phyloP scores from a whole-genome alignment of 2,329 filamentous ascomycete species.

The Penicillium sp. region DNA sequence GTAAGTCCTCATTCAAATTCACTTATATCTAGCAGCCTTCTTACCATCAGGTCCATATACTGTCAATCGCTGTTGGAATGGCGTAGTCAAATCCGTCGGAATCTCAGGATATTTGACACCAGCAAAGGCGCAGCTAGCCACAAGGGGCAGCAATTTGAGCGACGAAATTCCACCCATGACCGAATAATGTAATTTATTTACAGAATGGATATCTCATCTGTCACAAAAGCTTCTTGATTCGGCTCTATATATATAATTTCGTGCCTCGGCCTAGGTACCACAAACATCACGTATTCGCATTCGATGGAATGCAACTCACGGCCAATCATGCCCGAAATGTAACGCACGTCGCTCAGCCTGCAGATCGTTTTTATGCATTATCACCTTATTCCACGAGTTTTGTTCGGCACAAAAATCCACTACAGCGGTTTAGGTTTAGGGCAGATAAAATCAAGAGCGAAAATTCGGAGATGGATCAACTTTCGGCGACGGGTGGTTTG shows the following conservation, averaged over 20 bases:
- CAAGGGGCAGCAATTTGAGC: constrained; percentile 18
- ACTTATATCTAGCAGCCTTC: constrained; percentile 11
- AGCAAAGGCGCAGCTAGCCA: constrained; percentile 21
- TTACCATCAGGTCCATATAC: constrained; percentile 51
- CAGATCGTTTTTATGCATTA: background rate
- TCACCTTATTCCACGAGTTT: background rate
- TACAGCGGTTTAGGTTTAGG: background rate
- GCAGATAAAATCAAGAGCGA: background rate
- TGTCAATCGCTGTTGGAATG: constrained; percentile 54
- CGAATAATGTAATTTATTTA: background rate
- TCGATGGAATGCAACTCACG: background rate
- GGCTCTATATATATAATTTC: constrained; percentile 2
- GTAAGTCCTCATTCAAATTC: background rate
- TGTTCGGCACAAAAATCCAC: background rate
- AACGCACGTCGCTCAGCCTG: background rate
- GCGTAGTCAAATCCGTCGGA: constrained; percentile 52
- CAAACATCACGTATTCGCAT: background rate
- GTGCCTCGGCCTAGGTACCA: background rate
- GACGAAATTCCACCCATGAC: constrained; percentile 13
- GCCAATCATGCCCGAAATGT: constrained; percentile 1
- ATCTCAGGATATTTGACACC: constrained; percentile 46
- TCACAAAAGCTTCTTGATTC: background rate
- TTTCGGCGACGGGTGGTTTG: background rate
- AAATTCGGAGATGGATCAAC: background rate
- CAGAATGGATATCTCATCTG: background rate